Base-by-base conservation (phyloP, 2,329 filamentous ascomycete genomes). In the Colletotrichum acutatum region DNA sequence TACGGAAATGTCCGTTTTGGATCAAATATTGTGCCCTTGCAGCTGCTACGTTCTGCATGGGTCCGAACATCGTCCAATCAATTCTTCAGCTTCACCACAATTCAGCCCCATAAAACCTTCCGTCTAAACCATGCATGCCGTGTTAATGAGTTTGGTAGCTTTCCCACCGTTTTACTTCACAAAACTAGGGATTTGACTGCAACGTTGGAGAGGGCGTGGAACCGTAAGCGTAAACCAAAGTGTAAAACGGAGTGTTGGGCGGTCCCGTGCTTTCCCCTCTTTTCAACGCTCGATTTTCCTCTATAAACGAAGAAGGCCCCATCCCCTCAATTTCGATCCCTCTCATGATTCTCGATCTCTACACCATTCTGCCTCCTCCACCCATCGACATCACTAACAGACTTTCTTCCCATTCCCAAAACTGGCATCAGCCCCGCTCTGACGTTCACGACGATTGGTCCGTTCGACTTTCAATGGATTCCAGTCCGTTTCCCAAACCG, bases 271-370 rank as follows among this genome's bases (percentile, higher is more conserved):
- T 5, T 28, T 19, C 26, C 46, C 46, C 60, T 24, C 28, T 30
- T 62, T 19, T 26, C 19, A 4, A 26, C 12, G 30, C 16, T 34
- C 16, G 1, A 64, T n/a, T 49, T n/a, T 14, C 30, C 28, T 26
- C 54, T 54, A 54, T 32, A 54, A 54, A 8, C 46, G 8, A 49
- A 46, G 7, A 19, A 11, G 22, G 30, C 9, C 46, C 61, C 30
- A 26, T 54, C 46, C n/a, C 60, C 16, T 26, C 22, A 6, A 11
- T 14, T 4, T 32, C 61, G 61, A 64, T 64, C 46, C 7, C 61
- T 28, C 49, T 26, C 49, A 28, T n/a, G n/a, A 37, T 64, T 54
- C 49, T 64, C 61, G 61, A 64, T 64, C 61, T 54, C 49, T 64
- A 54, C 61, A 64, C 22, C 24, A 34, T 19, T 24, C 24, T 54